These are phyloP conservation scores for Colletotrichum limetticola DNA, from an alignment of 2,329 filamentous ascomycete genomes.

Conservation along the genomic window DNA sequence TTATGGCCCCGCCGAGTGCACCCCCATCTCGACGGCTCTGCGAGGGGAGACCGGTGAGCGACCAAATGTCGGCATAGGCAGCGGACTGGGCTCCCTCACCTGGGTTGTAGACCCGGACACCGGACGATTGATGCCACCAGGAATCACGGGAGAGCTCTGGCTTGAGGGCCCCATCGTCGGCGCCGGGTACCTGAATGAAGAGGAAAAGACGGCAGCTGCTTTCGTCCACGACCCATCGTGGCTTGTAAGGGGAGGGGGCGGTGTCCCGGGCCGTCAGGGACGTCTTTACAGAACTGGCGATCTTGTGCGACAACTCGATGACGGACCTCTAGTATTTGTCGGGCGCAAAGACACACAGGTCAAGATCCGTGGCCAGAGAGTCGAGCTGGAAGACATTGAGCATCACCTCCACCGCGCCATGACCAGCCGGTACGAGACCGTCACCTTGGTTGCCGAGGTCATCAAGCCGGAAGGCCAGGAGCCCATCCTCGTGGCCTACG, in stretches of 20 bases:
- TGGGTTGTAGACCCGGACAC: neutral
- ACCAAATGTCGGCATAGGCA: neutral
- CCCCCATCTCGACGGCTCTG: neutral
- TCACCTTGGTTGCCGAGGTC: neutral
- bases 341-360: no score
- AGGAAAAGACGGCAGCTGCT: neutral
- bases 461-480: neutral
- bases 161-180: conserved; percentile 60
- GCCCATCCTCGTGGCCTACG: neutral
- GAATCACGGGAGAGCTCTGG: conserved; percentile 44
- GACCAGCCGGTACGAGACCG: neutral
- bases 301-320: no score
- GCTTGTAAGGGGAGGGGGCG: neutral
- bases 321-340: no score
- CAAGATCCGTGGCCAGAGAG: no score
- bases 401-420: neutral
- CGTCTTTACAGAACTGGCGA: neutral
- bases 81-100: neutral
- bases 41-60: neutral
- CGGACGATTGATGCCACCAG: neutral
- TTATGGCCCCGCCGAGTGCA: conserved; percentile 38
- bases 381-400: no score
- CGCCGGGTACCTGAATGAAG: conserved; percentile 54
- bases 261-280: neutral
- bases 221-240: neutral